These are phyloP conservation scores for Hymenoscyphus fraxineus DNA, from an alignment of 2,329 filamentous ascomycete species.

Conservation along the genomic window DNA sequence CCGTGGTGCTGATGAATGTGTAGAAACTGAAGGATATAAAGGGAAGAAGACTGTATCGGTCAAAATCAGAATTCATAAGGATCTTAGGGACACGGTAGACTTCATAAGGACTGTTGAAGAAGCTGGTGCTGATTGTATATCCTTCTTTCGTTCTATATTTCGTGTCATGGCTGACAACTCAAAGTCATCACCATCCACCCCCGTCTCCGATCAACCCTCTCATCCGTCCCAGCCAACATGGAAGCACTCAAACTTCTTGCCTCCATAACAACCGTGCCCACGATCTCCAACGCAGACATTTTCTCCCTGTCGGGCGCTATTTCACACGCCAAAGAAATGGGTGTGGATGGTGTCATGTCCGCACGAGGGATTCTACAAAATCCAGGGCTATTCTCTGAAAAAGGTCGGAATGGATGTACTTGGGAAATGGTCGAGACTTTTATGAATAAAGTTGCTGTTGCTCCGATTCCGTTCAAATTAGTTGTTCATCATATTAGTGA, in stretches of 20 bases:
- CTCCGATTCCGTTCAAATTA: conserved; percentile 60
- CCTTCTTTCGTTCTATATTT: not conserved
- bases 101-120: conserved; percentile 61
- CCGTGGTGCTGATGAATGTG: not conserved
- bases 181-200: conserved; percentile 71
- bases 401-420: conserved; percentile 43
- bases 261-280: conserved; percentile 53
- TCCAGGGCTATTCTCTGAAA: conserved; percentile 57
- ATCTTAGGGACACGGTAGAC: conserved; percentile 54
- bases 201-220: conserved; percentile 58
- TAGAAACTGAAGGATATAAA: conserved; percentile 47
- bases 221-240: conserved; percentile 56
- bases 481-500: conserved; percentile 63
- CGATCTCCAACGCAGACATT: conserved; percentile 67
- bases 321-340: conserved; percentile 37
- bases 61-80: conserved; percentile 66
- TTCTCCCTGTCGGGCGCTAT: conserved; percentile 46
- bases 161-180: not conserved
- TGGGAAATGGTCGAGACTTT: conserved; percentile 62
- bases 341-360: conserved; percentile 64
- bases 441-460: conserved; percentile 52
- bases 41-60: conserved; percentile 55
- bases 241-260: conserved; percentile 49
- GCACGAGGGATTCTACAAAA: conserved; percentile 65
- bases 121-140: conserved; percentile 40